phyloP scores from a whole-genome alignment of 2,329 filamentous ascomycete species.

The Gremmenia infestans region DNA sequence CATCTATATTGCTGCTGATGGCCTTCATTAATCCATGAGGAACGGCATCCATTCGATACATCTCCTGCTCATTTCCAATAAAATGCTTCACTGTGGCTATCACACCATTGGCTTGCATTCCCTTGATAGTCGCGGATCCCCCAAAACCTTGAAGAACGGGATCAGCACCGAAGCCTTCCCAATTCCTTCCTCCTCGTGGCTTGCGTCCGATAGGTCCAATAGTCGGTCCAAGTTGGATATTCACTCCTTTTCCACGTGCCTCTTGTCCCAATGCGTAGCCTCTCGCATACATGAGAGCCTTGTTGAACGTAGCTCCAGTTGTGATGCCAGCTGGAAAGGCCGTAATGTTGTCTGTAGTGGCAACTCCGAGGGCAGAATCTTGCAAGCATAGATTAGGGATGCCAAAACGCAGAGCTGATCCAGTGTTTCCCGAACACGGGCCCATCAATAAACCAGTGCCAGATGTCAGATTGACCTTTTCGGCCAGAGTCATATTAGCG shows the following conservation, averaged over 20 bases:
- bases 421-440: conserved; percentile 71
- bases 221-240: conserved; percentile 66
- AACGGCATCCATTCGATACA: conserved; percentile 28
- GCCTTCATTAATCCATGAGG: conserved; percentile 32
- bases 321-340: conserved; percentile 79
- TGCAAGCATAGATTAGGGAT: conserved; percentile 69
- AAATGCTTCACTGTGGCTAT: conserved; percentile 55
- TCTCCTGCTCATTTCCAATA: conserved; percentile 43
- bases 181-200: conserved; percentile 66
- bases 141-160: conserved; percentile 56
- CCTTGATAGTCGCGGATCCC: conserved; percentile 47
- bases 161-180: conserved; percentile 71
- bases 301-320: conserved; percentile 69
- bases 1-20: conserved; percentile 47
- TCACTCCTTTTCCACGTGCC: conserved; percentile 67
- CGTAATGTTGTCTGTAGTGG: conserved; percentile 68
- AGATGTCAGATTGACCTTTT: conserved; percentile 73
- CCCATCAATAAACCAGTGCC: conserved; percentile 68
- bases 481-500: conserved; percentile 70
- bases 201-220: conserved; percentile 64
- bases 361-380: conserved; percentile 66
- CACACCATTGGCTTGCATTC: conserved; percentile 51
- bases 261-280: conserved; percentile 66
- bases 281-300: conserved; percentile 63
- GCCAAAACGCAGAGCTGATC: conserved; percentile 63